These are phyloP conservation scores for Penicillium salamii DNA, from an alignment of 495 filamentous ascomycete species.

Conservation along the genomic window DNA sequence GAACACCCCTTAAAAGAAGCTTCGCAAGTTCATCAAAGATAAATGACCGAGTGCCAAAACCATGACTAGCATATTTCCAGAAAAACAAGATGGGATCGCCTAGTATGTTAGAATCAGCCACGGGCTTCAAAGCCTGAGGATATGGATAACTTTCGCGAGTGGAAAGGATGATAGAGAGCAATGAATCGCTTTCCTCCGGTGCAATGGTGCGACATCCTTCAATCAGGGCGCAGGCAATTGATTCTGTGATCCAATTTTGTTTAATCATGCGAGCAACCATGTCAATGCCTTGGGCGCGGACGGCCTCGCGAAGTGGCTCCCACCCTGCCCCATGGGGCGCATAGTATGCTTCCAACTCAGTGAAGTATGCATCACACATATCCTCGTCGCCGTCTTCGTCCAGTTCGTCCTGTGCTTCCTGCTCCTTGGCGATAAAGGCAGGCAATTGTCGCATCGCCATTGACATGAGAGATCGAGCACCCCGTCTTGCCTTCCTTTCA, in stretches of 20 bases:
- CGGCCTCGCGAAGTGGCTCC: constrained; percentile 61
- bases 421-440: constrained; percentile 59
- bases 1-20: constrained; percentile 33
- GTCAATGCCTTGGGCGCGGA: constrained; percentile 63
- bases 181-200: constrained; percentile 35
- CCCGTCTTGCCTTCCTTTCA: constrained; percentile 8
- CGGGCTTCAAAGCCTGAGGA: constrained; percentile 31
- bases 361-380: constrained; percentile 57
- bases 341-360: constrained; percentile 62
- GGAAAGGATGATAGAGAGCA: constrained; percentile 34
- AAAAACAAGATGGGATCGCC: constrained; percentile 33
- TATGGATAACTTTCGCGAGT: constrained; percentile 27
- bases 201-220: constrained; percentile 33
- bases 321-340: constrained; percentile 54
- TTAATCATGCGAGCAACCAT: constrained; percentile 55
- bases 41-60: constrained; percentile 24
- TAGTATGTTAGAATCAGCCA: constrained; percentile 7
- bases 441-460: constrained; percentile 64
- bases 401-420: constrained; percentile 51
- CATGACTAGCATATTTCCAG: constrained; percentile 25
- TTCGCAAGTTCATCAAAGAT: constrained; percentile 39
- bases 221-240: constrained; percentile 33
- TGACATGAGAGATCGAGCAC: constrained; percentile 59
- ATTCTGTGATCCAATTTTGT: constrained; percentile 40
- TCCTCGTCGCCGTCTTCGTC: constrained; percentile 45